These are phyloP conservation scores for Diplogelasinospora grovesii DNA, from an alignment of 495 filamentous ascomycete species.

Conservation along the genomic window DNA sequence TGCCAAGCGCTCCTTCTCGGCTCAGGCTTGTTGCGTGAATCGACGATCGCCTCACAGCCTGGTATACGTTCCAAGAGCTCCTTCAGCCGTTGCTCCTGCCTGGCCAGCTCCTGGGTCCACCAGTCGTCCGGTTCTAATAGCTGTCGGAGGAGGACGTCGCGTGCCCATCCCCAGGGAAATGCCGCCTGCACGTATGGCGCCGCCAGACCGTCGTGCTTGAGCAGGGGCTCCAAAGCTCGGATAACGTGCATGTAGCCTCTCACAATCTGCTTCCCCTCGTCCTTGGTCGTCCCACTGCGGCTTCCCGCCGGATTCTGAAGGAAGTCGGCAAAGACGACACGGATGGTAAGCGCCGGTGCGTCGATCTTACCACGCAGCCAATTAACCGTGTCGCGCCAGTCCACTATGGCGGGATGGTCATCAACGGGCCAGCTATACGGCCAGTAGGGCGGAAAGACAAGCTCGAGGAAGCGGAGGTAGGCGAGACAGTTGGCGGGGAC, in stretches of 20 bases:
- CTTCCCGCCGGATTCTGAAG: too few species aligned
- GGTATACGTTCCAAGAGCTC: neutral
- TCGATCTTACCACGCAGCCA: conserved; percentile 5
- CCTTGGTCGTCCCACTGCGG: neutral
- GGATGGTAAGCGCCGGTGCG: conserved; percentile 3
- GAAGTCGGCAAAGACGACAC: conserved; percentile 3
- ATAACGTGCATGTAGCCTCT: neutral
- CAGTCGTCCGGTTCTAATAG: too few species aligned
- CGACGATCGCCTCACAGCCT: neutral
- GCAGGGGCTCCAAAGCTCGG: neutral
- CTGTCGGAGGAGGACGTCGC: neutral
- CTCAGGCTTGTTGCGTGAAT: neutral
- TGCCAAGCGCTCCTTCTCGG: conserved; percentile 5
- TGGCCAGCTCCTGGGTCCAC: neutral
- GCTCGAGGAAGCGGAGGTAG: conserved; percentile 8
- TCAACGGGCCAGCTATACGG: neutral
- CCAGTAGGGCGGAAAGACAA: conserved; percentile 6
- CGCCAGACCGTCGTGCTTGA: conserved; percentile 1
- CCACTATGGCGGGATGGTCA: conserved; percentile 1
- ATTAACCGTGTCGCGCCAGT: conserved; percentile 3
- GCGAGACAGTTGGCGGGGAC: conserved; percentile 6
- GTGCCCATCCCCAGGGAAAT: neutral
- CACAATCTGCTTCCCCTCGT: neutral
- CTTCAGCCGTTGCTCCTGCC: neutral
- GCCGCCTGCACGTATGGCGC: neutral